Conservation (phyloP, 768 basidiomycete species). For the Trametes sanguinea region DNA sequence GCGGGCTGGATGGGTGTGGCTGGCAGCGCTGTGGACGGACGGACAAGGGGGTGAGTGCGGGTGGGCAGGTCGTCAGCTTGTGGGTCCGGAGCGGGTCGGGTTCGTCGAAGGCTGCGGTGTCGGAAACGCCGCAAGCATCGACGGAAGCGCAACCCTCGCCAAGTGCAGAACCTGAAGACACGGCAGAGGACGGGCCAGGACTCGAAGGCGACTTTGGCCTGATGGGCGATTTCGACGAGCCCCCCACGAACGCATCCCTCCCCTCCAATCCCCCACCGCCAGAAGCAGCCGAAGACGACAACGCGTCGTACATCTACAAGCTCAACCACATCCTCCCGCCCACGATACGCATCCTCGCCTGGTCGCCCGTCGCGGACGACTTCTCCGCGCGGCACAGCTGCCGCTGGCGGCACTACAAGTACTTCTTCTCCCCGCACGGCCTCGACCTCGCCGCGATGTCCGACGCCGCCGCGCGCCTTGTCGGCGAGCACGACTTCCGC, state of each 20-base stretch:
- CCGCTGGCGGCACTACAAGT: slow-evolving; percentile 91
- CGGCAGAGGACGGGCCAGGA: slow-evolving; percentile 25
- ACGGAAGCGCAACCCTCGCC: slow-evolving; percentile 1
- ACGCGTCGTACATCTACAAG: slow-evolving; percentile 75
- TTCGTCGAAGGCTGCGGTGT: neutral
- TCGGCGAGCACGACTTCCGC: slow-evolving; percentile 93
- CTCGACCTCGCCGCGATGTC: slow-evolving; percentile 79
- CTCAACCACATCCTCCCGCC: slow-evolving; percentile 88
- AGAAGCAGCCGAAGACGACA: slow-evolving; percentile 31
- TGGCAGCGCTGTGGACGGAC: slow-evolving; percentile 94
- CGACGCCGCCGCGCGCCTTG: slow-evolving; percentile 64
- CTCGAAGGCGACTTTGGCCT: slow-evolving; percentile 45
- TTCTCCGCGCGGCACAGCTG: slow-evolving; percentile 94
- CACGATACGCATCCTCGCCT: slow-evolving; percentile 88
- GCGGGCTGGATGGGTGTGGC: slow-evolving; percentile 81
- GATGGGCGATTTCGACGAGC: slow-evolving; percentile 37
- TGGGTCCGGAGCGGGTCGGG: slow-evolving; percentile 79
- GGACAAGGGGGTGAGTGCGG: slow-evolving; percentile 92
- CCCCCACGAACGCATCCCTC: slow-evolving; percentile 27
- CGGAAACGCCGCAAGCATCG: slow-evolving; percentile 20
- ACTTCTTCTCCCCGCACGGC: slow-evolving; percentile 77
- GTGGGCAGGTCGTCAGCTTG: slow-evolving; percentile 89
- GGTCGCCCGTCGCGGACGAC: slow-evolving; percentile 78
- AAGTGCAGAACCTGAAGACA: neutral
- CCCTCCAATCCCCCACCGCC: slow-evolving; percentile 11